Evolutionary conservation across 2,329 filamentous ascomycete species (phyloP), one percentile per base, ranked within the genome.

Genomic region (Fusarium papillatum): DNA sequence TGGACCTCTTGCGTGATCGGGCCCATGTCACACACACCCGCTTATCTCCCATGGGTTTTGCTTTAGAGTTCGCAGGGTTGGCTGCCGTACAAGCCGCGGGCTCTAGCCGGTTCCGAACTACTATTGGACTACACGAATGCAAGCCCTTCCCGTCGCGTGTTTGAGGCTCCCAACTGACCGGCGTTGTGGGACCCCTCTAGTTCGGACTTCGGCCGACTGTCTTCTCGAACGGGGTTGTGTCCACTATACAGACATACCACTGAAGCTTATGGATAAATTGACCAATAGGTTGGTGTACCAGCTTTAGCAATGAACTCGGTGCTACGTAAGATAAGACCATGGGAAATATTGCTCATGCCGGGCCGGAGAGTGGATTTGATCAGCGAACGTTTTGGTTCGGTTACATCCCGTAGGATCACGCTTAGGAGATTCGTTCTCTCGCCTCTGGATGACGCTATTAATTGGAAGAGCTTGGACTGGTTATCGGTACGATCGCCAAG

Each of bases 1-100:
- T 73, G 63, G 71, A 71, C 39, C 71, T 67, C 70, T 74, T 74
- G 72, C 72, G 72, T 74, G 72, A 71, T 67, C 43, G 66, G 48
- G 24, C 14, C 41, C 39, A 60, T 66, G 31, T 60, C 26, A 41
- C 43, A 14, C 41, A 26, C 24, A 13, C 7, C 38, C 46, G 63
- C 41, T 60, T 41, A 43, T 65, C 7, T 34, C 41, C 26, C 50
- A 4, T 10, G 14, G 38, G 38, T 43, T 31, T 31, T 5, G 2
- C 59, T 31, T 61, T 61, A 31, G 17, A 43, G 59, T 61, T 61
- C 38, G 17, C 36, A 43, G 38, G 59, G 36, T 61, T 41, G 26
- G 59, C 50, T 57, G 59, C 36, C 59, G 59, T 61, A 39, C 38
- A 41, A 43, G 59, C 59, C 59, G 59, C 59, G 59, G 38, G 38